Conservation (phyloP, 208 protist genomes). For the Acanthamoeba sp. region DNA sequence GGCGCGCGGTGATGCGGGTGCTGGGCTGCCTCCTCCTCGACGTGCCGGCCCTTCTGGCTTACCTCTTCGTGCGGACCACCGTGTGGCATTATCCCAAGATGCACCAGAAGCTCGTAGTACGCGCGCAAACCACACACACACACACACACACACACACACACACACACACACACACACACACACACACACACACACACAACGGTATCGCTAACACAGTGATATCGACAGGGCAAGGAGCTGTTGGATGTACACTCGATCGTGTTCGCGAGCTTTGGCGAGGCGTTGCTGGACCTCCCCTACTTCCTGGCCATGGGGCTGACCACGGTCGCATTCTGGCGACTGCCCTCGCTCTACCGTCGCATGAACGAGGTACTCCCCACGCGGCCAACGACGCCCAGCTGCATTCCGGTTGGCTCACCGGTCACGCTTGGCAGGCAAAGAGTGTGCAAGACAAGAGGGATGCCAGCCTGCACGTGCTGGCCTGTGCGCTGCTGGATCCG, state of each 20-base stretch:
- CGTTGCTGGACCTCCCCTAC: slow-evolving; percentile 16
- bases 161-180: too few relatives aligned
- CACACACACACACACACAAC: not conserved
- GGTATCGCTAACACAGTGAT: not conserved
- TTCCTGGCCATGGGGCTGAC: not conserved
- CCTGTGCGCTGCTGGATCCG: slow-evolving; percentile 3
- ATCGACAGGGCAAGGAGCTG: not conserved
- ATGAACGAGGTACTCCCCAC: not conserved
- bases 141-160: too few relatives aligned
- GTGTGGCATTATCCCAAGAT: not conserved
- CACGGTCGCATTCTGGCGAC: not conserved
- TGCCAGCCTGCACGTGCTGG: not conserved
- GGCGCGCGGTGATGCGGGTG: not conserved
- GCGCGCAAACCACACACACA: too few relatives aligned
- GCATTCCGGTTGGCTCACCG: too few relatives aligned
- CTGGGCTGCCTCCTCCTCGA: not conserved
- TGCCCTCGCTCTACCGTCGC: not conserved
- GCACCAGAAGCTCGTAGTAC: not conserved
- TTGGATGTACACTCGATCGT: not conserved
- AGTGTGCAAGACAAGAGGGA: not conserved
- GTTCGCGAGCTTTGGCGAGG: not conserved
- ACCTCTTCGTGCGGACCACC: not conserved
- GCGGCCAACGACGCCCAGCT: too few relatives aligned
- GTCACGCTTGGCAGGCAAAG: too few relatives aligned
- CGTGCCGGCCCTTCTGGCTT: not conserved